A percentile compares a stretch with the other conserved stretches of the same genome.
These are phyloP conservation scores for Marasmius tenuissimus DNA, from an alignment of 1,284 basidiomycete species.

Conservation along the genomic window DNA sequence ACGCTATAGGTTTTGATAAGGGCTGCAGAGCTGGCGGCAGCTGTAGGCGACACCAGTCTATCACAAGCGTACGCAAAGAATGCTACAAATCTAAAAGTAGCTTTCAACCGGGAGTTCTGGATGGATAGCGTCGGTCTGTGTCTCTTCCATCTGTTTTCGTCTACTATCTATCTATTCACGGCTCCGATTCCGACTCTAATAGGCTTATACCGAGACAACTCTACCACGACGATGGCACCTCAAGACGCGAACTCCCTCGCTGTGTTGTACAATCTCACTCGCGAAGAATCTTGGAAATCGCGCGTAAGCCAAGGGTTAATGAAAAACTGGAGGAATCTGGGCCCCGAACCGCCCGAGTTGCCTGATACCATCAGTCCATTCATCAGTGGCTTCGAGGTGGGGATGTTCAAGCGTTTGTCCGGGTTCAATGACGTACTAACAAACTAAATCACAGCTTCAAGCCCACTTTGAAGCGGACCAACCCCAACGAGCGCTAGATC, in stretches of 20 bases:
- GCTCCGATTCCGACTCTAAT: not conserved
- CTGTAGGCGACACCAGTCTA: conserved; percentile 32
- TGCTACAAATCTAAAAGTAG: conserved; percentile 38
- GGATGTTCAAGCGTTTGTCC: conserved; percentile 8
- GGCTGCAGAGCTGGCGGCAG: conserved; percentile 38
- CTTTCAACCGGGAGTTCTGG: conserved; percentile 46
- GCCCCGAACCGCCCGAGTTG: conserved; percentile 44
- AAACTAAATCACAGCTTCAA: conserved; percentile 33
- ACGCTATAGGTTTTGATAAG: conserved; percentile 40
- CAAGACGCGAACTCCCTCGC: conserved; percentile 52
- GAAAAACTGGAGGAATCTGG: conserved; percentile 44
- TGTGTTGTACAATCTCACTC: conserved; percentile 42
- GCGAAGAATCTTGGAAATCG: conserved; percentile 26
- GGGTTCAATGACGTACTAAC: not conserved
- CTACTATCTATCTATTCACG: not conserved
- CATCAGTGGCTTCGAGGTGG: conserved; percentile 48
- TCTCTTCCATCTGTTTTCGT: not conserved
- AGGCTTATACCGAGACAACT: conserved; percentile 44
- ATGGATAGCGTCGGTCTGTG: conserved; percentile 29
- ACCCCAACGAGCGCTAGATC: conserved; percentile 40
- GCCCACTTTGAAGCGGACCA: conserved; percentile 49
- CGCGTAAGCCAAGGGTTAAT: conserved; percentile 38
- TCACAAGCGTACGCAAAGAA: conserved; percentile 33
- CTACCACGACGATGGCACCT: conserved; percentile 41
- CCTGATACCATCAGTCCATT: conserved; percentile 51